Base-by-base conservation (phyloP, 2,329 filamentous ascomycete species). In the Venturia asperata region DNA sequence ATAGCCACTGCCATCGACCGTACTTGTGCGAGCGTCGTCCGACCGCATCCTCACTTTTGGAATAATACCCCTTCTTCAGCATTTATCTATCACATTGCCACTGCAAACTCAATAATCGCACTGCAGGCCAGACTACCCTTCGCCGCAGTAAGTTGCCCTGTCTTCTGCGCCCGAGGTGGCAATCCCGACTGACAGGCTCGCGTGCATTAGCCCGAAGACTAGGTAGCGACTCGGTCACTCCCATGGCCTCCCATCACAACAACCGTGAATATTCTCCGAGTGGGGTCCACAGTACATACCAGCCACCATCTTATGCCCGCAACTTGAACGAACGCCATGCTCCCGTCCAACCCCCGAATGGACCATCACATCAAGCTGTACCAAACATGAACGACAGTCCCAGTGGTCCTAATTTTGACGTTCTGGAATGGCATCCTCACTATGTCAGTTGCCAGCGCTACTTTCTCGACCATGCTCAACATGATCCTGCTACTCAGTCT, bases 381-480 rank as follows among this genome's bases (percentile, higher is more conserved):
- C 19, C 34, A 7, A 42, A 9, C 9, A 61, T 61, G 60, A 42
- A 27, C 60, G 27, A 61, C 60, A 45, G 79, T 66, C 75, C 79
- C 64, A 78, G 81, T 67, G 37, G 79, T 66, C 75, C 79, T 64
- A 78, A 81, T 67, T 86, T 92, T 76, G 89, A 93, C 75, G 89
- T 97, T 68, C 88, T 97, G 74, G 89, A 92, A 67, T 97, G 94
- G 94, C 90, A 96, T 74, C 90, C 91, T 11, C 88, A 89, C 67
- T 96, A 95, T 75, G 88, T 94, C 76, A 92, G 87, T 69, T 99
- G 94, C 77, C 87, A 93, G 70, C 85, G 86, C 66, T 97, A 93
- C 79, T 99, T 97, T 73, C 81, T 97, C 72, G 91, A 97, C 71
- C 87, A 93, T 72, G 91, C 92, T 7, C 93, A 97, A 74, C 87